Percentiles rank a stretch among this genome's conserved stretches.
phyloP scores from a whole-genome alignment of 2,329 filamentous ascomycete genomes.

The Hypoxylon sp. region DNA sequence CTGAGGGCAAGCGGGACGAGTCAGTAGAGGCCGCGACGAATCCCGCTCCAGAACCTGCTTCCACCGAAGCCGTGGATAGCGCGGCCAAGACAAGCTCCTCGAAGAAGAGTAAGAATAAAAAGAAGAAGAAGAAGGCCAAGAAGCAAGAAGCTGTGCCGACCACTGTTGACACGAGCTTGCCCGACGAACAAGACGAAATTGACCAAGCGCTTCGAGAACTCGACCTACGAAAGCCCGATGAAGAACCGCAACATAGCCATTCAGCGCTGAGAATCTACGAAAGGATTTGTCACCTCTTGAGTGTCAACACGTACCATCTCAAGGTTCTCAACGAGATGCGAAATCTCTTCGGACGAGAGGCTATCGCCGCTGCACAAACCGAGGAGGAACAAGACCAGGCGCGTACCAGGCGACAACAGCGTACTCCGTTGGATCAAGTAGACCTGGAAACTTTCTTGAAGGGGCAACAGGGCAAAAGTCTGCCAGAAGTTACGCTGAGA shows the following conservation, averaged over 20 bases:
- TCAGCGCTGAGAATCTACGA: conserved; percentile 39
- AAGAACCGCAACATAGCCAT: conserved; percentile 16
- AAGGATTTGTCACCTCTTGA: conserved; percentile 53
- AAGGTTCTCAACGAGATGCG: conserved; percentile 93
- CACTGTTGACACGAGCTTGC: conserved; percentile 24
- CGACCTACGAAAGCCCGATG: conserved; percentile 32
- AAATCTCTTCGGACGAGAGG: conserved; percentile 63
- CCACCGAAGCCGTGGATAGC: conserved; percentile 20
- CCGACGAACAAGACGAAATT: conserved; percentile 59
- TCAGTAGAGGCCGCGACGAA: conserved; percentile 36
- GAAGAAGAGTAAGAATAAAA: conserved; percentile 53
- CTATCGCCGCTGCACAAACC: conserved; percentile 61
- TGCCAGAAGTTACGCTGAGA: conserved; percentile 75
- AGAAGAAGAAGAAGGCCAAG: conserved; percentile 48
- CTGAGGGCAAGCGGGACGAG: conserved; percentile 43
- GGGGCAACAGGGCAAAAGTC: conserved; percentile 65
- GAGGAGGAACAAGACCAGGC: conserved; percentile 57
- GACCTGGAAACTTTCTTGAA: conserved; percentile 65
- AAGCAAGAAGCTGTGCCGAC: conserved; percentile 36
- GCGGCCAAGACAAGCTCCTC: conserved; percentile 32
- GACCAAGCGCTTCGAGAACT: conserved; percentile 57
- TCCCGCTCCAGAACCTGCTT: conserved; percentile 21
- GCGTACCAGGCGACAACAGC: conserved; percentile 46
- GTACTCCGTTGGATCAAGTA: conserved; percentile 56
- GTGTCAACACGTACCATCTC: conserved; percentile 72